Conservation (phyloP, 2,329 filamentous ascomycete species). For the Calonectria multiphialidica region DNA sequence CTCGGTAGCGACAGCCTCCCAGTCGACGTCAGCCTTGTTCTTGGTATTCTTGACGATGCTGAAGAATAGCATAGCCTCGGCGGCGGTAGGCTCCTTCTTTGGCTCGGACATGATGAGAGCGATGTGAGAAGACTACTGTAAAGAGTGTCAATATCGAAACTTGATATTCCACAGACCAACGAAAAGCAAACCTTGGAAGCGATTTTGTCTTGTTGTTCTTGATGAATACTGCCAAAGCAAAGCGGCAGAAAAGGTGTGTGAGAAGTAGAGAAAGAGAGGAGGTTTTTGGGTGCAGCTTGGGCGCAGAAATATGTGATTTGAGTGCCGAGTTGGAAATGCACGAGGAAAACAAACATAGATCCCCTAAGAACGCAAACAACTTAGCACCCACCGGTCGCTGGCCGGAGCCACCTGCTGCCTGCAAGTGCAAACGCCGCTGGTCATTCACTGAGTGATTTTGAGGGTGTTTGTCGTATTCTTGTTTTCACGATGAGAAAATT, state of each 20-base stretch:
- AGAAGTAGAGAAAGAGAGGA: no score
- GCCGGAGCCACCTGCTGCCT: not conserved
- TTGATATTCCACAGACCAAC: not conserved
- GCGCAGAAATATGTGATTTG: not conserved
- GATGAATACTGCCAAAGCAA: not conserved
- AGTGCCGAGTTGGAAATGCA: not conserved
- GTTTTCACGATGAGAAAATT: not conserved
- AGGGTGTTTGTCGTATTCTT: not conserved
- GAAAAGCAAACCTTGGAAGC: not conserved
- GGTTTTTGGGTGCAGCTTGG: not conserved
- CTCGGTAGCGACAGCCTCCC: constrained; percentile 58
- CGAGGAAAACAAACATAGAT: not conserved
- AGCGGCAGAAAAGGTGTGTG: not conserved
- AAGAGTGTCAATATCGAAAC: not conserved
- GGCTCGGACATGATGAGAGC: constrained; percentile 46
- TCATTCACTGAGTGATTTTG: not conserved
- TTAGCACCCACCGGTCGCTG: not conserved
- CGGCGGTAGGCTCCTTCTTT: constrained; percentile 52
- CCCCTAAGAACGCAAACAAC: not conserved
- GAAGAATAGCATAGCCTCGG: constrained; percentile 59
- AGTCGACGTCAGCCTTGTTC: constrained; percentile 60
- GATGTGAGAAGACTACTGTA: not conserved
- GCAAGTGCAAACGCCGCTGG: not conserved
- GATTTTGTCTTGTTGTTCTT: not conserved
- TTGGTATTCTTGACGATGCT: constrained; percentile 58